These are phyloP conservation scores for Solanum sejunctum DNA, from an alignment of 257 asterid genomes.

Conservation along the genomic window DNA sequence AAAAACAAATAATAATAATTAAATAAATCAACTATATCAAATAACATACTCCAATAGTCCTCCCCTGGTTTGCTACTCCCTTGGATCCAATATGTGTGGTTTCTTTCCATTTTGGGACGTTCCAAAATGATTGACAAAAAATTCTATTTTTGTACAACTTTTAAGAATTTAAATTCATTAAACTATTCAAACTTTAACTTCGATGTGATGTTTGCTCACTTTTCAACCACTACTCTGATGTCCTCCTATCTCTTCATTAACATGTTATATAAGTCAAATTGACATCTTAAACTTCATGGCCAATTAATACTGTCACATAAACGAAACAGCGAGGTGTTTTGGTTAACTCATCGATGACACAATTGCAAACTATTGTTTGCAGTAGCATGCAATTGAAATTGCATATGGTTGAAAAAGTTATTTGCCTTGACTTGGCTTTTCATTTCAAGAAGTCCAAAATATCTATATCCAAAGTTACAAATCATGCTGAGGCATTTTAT, in stretches of 20 bases:
- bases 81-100: neutral
- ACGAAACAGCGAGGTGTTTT: neutral
- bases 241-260: neutral
- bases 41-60: neutral
- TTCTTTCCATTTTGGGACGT: neutral
- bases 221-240: neutral
- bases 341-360: neutral
- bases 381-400: neutral
- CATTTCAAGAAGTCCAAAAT: neutral
- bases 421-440: neutral
- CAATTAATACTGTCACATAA: neutral
- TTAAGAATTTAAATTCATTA: neutral
- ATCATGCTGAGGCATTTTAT: neutral
- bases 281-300: neutral
- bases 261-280: neutral
- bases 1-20: too few relatives aligned
- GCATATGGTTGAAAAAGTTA: neutral
- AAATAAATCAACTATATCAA: neutral
- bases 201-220: neutral
- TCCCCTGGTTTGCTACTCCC: neutral
- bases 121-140: neutral
- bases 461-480: neutral
- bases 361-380: neutral
- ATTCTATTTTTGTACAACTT: neutral
- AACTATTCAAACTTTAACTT: neutral